Percentiles rank a stretch among this genome's conserved stretches.
phyloP scores from a whole-genome alignment of 2,329 filamentous ascomycete genomes.

The Colletotrichum sp. region DNA sequence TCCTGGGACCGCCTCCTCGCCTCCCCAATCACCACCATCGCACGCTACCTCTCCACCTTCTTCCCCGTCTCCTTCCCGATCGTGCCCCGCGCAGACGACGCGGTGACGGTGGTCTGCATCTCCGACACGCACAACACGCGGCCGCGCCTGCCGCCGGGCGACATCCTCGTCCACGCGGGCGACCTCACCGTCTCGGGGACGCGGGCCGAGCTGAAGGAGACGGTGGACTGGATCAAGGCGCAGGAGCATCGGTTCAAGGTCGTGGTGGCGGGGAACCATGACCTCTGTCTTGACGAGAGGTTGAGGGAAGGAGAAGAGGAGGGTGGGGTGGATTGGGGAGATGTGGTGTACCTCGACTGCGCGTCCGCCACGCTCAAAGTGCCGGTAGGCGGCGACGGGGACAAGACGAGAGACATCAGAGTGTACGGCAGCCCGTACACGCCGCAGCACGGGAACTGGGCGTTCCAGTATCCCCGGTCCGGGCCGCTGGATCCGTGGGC shows the following conservation, averaged over 20 bases:
- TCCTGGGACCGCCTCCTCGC: not conserved
- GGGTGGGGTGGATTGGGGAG: conserved; percentile 25
- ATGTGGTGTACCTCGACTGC: conserved; percentile 29
- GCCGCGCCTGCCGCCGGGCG: conserved; percentile 41
- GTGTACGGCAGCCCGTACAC: conserved; percentile 41
- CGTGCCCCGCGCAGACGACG: not conserved
- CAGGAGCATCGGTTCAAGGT: conserved; percentile 48
- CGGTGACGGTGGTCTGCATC: conserved; percentile 39
- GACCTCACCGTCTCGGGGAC: conserved; percentile 53
- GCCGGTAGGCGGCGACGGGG: conserved; percentile 24
- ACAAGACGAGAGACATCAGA: conserved; percentile 21
- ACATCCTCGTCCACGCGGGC: conserved; percentile 53
- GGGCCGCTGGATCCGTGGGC: conserved; percentile 30
- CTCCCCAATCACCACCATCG: not conserved
- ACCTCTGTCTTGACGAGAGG: conserved; percentile 34
- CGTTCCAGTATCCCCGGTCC: conserved; percentile 43
- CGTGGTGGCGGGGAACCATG: conserved; percentile 52
- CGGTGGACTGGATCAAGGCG: conserved; percentile 44
- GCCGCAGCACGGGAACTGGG: conserved; percentile 38
- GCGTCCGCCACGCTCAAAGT: conserved; percentile 19
- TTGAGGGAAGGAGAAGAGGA: not conserved
- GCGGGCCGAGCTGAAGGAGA: conserved; percentile 40
- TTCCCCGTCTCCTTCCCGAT: not conserved
- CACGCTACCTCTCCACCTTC: not conserved
- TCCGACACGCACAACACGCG: conserved; percentile 50